Base-by-base conservation (phyloP, 371 early-diverging fungal species). In the Dinochytrium kinnereticum region DNA sequence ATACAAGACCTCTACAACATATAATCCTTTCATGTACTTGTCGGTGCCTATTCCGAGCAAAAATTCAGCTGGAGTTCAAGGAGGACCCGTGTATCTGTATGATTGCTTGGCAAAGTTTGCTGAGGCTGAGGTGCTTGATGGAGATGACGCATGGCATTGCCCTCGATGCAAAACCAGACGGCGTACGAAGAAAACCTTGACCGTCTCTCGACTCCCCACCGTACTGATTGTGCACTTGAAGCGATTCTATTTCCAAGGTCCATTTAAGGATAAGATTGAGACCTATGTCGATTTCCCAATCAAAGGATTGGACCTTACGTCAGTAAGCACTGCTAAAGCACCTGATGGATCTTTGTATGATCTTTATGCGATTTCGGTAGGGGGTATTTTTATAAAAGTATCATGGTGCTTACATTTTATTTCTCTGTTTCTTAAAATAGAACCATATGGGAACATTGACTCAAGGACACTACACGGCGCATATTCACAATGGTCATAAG, bases 381-480 rank as follows among this genome's bases (percentile, higher is more conserved):
- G 78, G 53, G 7, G n/a, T 36, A 67, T 30, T 38, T 31, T 71
- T 70, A 40, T 70, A 19, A 26, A 19, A n/a, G n/a, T n/a, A n/a
- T n/a, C n/a, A n/a, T n/a, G n/a, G 31, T 3, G 39, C 44, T 44
- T n/a, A n/a, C n/a, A n/a, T n/a, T 51, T 57, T n/a, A 31, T 39
- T 44, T 44, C 55, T 69, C 34, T 10, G 15, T 76, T 34, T 26
- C 33, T 0, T 50, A 15, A 26, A 49, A 50, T 51, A 86, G 84
- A 97, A 96, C 77, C 98, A 98, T 76, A 94, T 90, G 78, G 98
- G 98, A 10, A 90, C 94, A 0, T 80, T 97, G 59, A 93, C 90
- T 59, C 93, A 95, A 40, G 98, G 98, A 0, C 98, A 98, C 77
- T 98, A 98, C 73, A 98, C 97, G 21, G 96, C 98, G 0, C 90